Percentiles rank a stretch among this genome's conserved stretches.
Evolutionary conservation across 768 basidiomycete genomes (phyloP).

Genomic region (Asterophora parasitica): DNA sequence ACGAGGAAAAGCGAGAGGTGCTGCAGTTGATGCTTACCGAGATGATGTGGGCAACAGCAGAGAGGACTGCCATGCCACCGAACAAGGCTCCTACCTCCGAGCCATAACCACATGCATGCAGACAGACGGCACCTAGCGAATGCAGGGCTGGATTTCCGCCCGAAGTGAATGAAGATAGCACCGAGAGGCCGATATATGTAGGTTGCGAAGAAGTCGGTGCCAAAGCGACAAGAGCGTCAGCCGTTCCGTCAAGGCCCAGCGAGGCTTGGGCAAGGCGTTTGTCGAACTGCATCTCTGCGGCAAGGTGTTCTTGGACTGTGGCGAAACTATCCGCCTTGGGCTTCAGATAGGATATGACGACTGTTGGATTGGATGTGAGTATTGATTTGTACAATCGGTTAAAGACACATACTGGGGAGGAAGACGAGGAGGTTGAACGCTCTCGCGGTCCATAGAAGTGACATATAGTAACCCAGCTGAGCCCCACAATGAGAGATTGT

Average conservation of each 20-base stretch:
- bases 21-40: constrained; percentile 30
- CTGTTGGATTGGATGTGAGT: constrained; percentile 26
- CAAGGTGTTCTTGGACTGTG: constrained; percentile 40
- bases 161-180: constrained; percentile 59
- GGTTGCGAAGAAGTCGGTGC: constrained; percentile 44
- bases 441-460: constrained; percentile 58
- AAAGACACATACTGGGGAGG: constrained; percentile 52
- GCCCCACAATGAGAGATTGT: constrained; percentile 4
- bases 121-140: constrained; percentile 65
- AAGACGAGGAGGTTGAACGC: constrained; percentile 63
- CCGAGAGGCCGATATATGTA: constrained; percentile 56
- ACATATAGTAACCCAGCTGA: constrained; percentile 72
- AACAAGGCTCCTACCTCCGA: constrained; percentile 58
- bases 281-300: constrained; percentile 65
- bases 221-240: constrained; percentile 57
- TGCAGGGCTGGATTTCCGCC: constrained; percentile 67
- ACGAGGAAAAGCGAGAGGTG: background rate
- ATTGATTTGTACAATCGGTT: background rate
- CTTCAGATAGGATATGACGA: constrained; percentile 60
- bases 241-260: constrained; percentile 61
- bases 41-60: constrained; percentile 62
- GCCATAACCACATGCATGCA: constrained; percentile 46
- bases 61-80: constrained; percentile 65
- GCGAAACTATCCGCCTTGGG: constrained; percentile 29
- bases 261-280: constrained; percentile 59